phyloP scores from a whole-genome alignment of 805 yeast species.

The Metschnikowia corniflorae region DNA sequence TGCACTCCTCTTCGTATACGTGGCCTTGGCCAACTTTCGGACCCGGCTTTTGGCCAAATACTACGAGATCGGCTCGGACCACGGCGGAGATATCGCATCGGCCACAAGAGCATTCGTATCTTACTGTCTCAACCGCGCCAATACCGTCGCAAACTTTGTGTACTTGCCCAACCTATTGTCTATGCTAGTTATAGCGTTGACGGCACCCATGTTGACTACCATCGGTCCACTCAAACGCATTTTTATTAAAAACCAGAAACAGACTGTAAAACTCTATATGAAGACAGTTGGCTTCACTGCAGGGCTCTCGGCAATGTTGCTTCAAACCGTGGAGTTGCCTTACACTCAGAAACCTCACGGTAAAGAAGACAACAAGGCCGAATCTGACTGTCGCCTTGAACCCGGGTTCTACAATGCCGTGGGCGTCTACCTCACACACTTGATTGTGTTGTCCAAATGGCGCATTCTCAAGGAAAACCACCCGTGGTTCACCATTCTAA shows the following conservation, averaged over 20 bases:
- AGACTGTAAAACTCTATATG: conserved; percentile 32
- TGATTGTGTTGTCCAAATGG: conserved; percentile 41
- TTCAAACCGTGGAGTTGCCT: conserved; percentile 3
- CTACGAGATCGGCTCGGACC: conserved; percentile 21
- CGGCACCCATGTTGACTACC: conserved; percentile 28
- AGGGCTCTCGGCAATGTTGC: conserved; percentile 27
- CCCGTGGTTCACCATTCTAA: conserved; percentile 28
- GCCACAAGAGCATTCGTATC: conserved; percentile 16
- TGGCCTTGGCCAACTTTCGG: conserved; percentile 21
- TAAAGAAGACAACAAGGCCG: neutral
- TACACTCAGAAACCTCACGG: neutral
- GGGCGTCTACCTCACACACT: conserved; percentile 31
- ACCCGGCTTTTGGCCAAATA: conserved; percentile 21
- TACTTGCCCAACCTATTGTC: conserved; percentile 36
- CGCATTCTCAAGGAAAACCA: conserved; percentile 38
- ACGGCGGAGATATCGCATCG: conserved; percentile 1
- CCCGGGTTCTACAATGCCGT: conserved; percentile 26
- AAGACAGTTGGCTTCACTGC: conserved; percentile 33
- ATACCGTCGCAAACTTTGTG: conserved; percentile 31
- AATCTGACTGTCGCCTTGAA: conserved; percentile 21
- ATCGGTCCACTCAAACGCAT: conserved; percentile 10
- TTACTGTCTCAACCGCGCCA: conserved; percentile 25
- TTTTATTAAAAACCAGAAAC: conserved; percentile 21
- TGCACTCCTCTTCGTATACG: conserved; percentile 16
- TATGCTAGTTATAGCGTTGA: conserved; percentile 31